phyloP scores from a whole-genome alignment of 352 stramenopile genomes.

The Ophiocytium majus region DNA sequence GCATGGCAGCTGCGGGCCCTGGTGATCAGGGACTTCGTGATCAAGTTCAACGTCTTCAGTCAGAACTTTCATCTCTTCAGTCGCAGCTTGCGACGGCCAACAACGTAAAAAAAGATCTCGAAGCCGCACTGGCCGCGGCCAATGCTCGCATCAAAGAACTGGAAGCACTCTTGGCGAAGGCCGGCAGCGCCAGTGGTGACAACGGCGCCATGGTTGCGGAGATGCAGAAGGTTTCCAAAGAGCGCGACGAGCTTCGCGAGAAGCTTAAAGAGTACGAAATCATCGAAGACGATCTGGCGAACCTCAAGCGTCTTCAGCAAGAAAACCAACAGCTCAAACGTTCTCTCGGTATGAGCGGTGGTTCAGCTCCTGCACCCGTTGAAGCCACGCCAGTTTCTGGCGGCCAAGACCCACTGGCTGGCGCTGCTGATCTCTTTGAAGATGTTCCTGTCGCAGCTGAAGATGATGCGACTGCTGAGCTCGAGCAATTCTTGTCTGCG shows the following conservation, averaged over 20 bases:
- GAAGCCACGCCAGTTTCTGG: neutral
- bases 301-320: constrained; percentile 13
- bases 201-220: neutral
- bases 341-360: neutral
- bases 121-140: neutral
- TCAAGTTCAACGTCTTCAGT: neutral
- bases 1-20: neutral
- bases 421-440: neutral
- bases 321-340: constrained; percentile 14
- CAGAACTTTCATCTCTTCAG: neutral
- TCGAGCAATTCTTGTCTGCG: neutral
- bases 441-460: neutral
- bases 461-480: neutral
- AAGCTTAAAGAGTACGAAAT: constrained; percentile 1
- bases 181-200: neutral
- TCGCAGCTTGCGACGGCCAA: neutral
- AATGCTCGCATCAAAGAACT: constrained; percentile 6
- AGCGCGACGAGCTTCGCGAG: neutral
- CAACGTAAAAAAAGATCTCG: neutral
- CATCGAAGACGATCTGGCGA: neutral
- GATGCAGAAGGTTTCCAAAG: neutral
- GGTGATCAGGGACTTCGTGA: neutral
- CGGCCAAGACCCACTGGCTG: neutral
- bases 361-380: neutral
- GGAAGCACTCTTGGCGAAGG: neutral